phyloP scores from a whole-genome alignment of 352 stramenopile genomes.

The Phytopythium oedochilum region DNA sequence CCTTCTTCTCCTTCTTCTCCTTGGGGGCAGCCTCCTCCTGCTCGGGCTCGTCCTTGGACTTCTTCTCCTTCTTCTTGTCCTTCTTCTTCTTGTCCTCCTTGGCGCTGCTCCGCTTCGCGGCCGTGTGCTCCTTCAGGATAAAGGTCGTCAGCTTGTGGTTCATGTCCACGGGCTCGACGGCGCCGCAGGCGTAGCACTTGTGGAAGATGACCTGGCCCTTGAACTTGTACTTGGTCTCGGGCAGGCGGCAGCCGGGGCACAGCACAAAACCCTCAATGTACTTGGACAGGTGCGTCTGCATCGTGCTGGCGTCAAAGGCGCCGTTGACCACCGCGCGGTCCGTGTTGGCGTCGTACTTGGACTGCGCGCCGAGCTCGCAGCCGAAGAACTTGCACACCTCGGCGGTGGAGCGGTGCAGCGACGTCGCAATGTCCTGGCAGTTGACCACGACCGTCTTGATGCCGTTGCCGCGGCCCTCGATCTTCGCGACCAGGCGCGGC shows the following conservation, averaged over 20 bases:
- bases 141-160: slow-evolving; percentile 98
- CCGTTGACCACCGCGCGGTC: slow-evolving; percentile 97
- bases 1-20: slow-evolving; percentile 51
- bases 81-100: slow-evolving; percentile 85
- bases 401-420: slow-evolving; percentile 91
- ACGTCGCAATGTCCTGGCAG: slow-evolving; percentile 92
- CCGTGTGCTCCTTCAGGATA: slow-evolving; percentile 96
- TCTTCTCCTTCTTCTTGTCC: slow-evolving; percentile 67
- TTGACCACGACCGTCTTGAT: slow-evolving; percentile 99
- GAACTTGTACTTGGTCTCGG: slow-evolving; percentile 99
- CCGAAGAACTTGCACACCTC: slow-evolving; percentile 99
- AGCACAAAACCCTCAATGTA: slow-evolving; percentile 99
- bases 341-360: slow-evolving; percentile 95
- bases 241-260: slow-evolving; percentile 95
- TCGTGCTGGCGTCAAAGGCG: slow-evolving; percentile 88
- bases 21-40: slow-evolving; percentile 56
- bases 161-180: slow-evolving; percentile 97
- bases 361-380: slow-evolving; percentile 97
- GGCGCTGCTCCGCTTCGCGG: slow-evolving; percentile 84
- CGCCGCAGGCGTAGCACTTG: slow-evolving; percentile 98
- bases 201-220: slow-evolving; percentile 97
- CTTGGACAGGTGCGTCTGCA: slow-evolving; percentile 96
- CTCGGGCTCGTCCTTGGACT: slow-evolving; percentile 64
- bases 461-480: slow-evolving; percentile 98
- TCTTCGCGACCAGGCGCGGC: slow-evolving; percentile 94